Evolutionary conservation across 352 stramenopile species (phyloP).

Genomic region (Stramenopiles sp.): DNA sequence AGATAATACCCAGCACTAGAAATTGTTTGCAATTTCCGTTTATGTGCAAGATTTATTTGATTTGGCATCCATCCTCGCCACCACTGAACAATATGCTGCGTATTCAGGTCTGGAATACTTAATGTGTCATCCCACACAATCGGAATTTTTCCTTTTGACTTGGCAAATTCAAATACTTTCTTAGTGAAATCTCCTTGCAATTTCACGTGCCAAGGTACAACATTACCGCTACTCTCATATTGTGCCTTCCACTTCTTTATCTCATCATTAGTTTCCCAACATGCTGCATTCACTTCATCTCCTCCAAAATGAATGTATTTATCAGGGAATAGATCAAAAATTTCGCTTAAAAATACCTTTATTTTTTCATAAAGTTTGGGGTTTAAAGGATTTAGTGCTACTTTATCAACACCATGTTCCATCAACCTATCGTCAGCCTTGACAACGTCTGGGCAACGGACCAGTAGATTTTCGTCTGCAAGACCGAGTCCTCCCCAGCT

Average conservation of each 20-base stretch:
- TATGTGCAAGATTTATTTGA: not conserved
- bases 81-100: not conserved
- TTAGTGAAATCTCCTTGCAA: not conserved
- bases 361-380: constrained; percentile 19
- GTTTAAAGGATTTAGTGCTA: constrained; percentile 21
- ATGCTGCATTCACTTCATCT: constrained; percentile 23
- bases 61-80: not conserved
- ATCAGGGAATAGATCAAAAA: constrained; percentile 19
- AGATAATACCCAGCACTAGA: constrained; percentile 32
- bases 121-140: constrained; percentile 5
- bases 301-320: constrained; percentile 25
- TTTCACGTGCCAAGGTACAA: not conserved
- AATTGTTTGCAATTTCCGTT: not conserved
- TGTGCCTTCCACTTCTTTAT: constrained; percentile 17
- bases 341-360: constrained; percentile 17
- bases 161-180: not conserved
- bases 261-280: constrained; percentile 21
- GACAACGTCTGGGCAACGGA: not conserved
- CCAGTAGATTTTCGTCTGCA: constrained; percentile 18
- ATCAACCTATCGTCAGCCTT: not conserved
- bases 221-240: not conserved
- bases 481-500: constrained; percentile 15
- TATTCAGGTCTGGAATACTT: not conserved
- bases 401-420: constrained; percentile 5
- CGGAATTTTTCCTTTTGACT: not conserved